Conservation (phyloP, 192 early-diverging fungal genomes). For the Irineochytrium annulatum region DNA sequence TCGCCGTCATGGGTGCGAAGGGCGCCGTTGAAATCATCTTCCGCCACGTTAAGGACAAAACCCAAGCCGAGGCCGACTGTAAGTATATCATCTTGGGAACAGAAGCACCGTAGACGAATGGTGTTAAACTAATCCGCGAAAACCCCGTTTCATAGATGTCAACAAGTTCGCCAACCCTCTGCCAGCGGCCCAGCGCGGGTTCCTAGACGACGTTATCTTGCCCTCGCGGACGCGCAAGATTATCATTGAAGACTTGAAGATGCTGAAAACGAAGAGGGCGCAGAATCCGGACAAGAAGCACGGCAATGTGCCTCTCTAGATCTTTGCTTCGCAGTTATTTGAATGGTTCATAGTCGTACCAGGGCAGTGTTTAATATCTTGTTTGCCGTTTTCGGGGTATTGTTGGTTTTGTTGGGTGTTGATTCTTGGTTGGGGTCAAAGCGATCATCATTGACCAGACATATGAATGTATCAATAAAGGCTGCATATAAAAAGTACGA, state of each 20-base stretch:
- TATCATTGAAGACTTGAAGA: conserved; percentile 84
- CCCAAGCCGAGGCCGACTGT: conserved; percentile 74
- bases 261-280: conserved; percentile 72
- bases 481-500: too few relatives aligned
- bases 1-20: conserved; percentile 98
- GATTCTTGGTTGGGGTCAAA: too few relatives aligned
- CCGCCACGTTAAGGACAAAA: conserved; percentile 56
- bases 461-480: too few relatives aligned
- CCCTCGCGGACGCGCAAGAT: conserved; percentile 69
- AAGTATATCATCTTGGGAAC: conserved; percentile 7
- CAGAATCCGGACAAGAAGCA: conserved; percentile 88
- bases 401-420: too few relatives aligned
- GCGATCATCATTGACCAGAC: too few relatives aligned
- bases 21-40: conserved; percentile 97
- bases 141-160: conserved; percentile 59
- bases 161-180: conserved; percentile 91
- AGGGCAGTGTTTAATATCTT: too few relatives aligned
- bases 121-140: too few relatives aligned
- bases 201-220: conserved; percentile 49
- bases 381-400: too few relatives aligned
- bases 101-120: conserved; percentile 12
- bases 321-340: too few relatives aligned
- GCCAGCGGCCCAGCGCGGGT: conserved; percentile 84
- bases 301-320: conserved; percentile 87
- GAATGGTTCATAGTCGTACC: too few relatives aligned